Evolutionary conservation across 2,329 filamentous ascomycete genomes (phyloP).

Genomic region (Calonectria leucothoes): DNA sequence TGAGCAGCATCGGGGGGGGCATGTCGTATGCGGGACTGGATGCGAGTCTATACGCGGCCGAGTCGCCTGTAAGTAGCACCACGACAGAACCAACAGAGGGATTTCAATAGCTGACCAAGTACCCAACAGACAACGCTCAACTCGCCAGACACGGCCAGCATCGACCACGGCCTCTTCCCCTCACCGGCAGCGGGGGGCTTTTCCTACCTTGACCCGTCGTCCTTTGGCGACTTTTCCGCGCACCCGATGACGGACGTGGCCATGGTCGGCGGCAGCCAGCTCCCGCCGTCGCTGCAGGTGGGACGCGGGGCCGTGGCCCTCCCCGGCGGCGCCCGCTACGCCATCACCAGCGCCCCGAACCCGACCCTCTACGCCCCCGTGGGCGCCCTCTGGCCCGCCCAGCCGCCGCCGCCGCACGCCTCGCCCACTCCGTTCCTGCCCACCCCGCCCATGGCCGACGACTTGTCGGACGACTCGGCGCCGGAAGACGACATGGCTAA

Average conservation of each 20-base stretch:
- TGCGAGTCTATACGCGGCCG: conserved; percentile 27
- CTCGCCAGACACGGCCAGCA: conserved; percentile 34
- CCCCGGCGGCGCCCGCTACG: conserved; percentile 35
- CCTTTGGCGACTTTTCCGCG: conserved; percentile 37
- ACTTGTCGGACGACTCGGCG: conserved; percentile 34
- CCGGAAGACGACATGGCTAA: conserved; percentile 27
- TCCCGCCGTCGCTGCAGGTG: conserved; percentile 28
- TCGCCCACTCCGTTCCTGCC: conserved; percentile 39
- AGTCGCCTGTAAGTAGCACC: conserved; percentile 33
- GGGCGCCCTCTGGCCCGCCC: conserved; percentile 35
- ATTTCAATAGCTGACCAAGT: background rate
- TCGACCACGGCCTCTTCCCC: conserved; percentile 41
- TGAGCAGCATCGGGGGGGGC: conserved; percentile 32
- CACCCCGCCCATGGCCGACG: conserved; percentile 40
- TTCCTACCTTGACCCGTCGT: conserved; percentile 35
- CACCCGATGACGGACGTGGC: conserved; percentile 13
- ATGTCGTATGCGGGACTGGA: conserved; percentile 37
- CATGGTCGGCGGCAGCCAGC: conserved; percentile 30
- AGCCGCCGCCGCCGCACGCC: conserved; percentile 15
- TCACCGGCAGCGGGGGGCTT: conserved; percentile 37
- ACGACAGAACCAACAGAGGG: background rate
- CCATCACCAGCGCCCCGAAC: conserved; percentile 27
- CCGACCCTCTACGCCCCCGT: conserved; percentile 26
- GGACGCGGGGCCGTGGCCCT: conserved; percentile 30
- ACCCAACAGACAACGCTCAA: background rate